Evolutionary conservation across 805 yeast species (phyloP), one percentile per base, ranked within the genome.

Genomic region (Kodamaea sagamina): DNA sequence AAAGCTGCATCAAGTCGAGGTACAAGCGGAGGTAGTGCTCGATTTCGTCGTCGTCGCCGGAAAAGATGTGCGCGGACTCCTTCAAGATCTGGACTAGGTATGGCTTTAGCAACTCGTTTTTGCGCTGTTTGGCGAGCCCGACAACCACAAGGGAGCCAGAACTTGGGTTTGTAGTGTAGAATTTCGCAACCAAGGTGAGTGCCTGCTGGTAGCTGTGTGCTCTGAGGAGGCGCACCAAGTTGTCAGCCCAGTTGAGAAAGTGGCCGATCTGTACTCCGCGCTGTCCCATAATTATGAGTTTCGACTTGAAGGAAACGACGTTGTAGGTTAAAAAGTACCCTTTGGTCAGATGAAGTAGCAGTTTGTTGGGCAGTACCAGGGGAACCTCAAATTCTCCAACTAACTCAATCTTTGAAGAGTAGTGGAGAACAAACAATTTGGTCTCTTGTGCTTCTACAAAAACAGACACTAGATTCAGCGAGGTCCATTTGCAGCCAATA

Each of bases 181-280:
- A 85, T 6, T 62, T 60, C 35, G 75, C 65, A 0, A 86, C 83
- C 11, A 74, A 64, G 2, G 65, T 60, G n/a, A 87, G 67, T 0
- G 95, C 90, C 4, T 75, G 58, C 42, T 81, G 83, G 16, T 74
- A 58, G 1, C 76, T 79, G 1, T 62, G 50, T 4, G 15, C 34
- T 8, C 75, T 66, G 37, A 88, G 65, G 9, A 77, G 55, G 5
- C 62, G 67, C 44, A 77, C 58, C 1, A 86, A 59, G 19, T 71
- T 66, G 50, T 85, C 90, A 0, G 84, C 87, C 96, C 89, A 88
- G 51, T 75, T 80, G 2, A 80, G 67, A 11, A 80, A 61, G 17
- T 79, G 68, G 0, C 90, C 95, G 2, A 82, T 71, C 4, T 65
- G 74, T 0, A 88, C 29, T 26, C 32, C 32, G 3, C 32, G 16